Conservation (phyloP, 2,329 filamentous ascomycete genomes). For the Harringtonia aguacate region DNA sequence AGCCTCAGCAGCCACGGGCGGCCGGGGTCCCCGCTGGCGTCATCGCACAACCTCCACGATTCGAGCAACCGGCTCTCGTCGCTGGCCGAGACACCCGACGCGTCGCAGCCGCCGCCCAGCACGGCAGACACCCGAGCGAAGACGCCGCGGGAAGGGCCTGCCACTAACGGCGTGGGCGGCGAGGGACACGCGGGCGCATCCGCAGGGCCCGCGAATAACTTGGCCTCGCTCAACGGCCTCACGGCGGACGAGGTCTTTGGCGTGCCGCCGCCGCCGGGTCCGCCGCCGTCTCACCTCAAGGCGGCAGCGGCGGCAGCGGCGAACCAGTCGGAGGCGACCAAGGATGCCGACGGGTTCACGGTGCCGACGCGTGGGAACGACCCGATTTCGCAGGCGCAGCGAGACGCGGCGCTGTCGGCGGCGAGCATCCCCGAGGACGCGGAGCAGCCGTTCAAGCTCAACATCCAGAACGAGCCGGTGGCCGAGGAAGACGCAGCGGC, state of each 20-base stretch:
- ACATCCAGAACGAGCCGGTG: conserved; percentile 68
- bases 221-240: conserved; percentile 32
- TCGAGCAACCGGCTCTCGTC: conserved; percentile 42
- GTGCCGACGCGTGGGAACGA: conserved; percentile 55
- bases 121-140: conserved; percentile 21
- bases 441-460: conserved; percentile 67
- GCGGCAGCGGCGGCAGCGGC: conserved; percentile 13
- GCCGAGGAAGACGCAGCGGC: conserved; percentile 67
- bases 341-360: conserved; percentile 67
- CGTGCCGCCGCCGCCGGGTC: conserved; percentile 39
- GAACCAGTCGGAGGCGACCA: conserved; percentile 33
- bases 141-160: conserved; percentile 26
- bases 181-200: conserved; percentile 11
- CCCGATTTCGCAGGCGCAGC: conserved; percentile 62
- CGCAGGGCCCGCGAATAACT: conserved; percentile 12
- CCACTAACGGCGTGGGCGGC: conserved; percentile 33
- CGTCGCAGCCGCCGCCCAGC: conserved; percentile 21
- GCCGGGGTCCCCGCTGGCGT: conserved; percentile 44
- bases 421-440: conserved; percentile 34
- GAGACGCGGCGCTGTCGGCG: conserved; percentile 35
- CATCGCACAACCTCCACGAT: conserved; percentile 48
- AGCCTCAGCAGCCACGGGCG: conserved; percentile 54
- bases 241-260: conserved; percentile 36
- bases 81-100: conserved; percentile 44
- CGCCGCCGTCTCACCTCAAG: conserved; percentile 34